Base-by-base conservation (phyloP, 2,329 filamentous ascomycete species). In the Immersiporthe knoxdaviesiana region DNA sequence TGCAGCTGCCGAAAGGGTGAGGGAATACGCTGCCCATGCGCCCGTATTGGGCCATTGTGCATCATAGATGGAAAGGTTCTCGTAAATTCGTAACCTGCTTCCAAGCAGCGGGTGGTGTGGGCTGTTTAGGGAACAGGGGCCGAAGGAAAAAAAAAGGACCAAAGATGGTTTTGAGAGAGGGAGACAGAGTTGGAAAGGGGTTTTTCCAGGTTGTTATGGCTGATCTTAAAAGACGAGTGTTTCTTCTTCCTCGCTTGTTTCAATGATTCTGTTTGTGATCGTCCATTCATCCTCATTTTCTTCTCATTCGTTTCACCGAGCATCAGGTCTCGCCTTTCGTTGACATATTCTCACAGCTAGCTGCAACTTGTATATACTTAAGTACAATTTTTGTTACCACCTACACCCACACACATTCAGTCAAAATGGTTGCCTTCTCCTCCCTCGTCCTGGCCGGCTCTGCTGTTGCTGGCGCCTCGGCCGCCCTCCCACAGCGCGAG, bases 361-460 rank as follows among this genome's bases (percentile, higher is more conserved):
- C 50, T 41, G n/a, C 27, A 44, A 24, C 30, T 35, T 68, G 62
- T 68, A 67, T 27, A 61, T 62, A 64, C 52, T n/a, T n/a, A n/a
- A n/a, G n/a, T n/a, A n/a, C 35, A 6, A 18, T 58, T 44, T 37
- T 64, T 14, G 54, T 35, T 7, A 3, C 24, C 52, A 56, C 27
- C 27, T 18, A 32, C 5, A 56, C 24, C 11, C 18, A 80, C 35
- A 63, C 56, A n/a, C 41, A n/a, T 3, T 35, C 4, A 4, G 7
- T 47, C 21, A 47, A 47, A 47, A 83, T 83, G 81, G 79, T 83
- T 68, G 75, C 77, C 54, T 77, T 83, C 76, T 77, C 77, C 18
- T 77, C 79, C 44, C 70, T 83, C 69, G 70, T 84, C 65, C 69
- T 80, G 56, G 78, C 80, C 59, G 24, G 35, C n/a, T 39, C 67